Conservation (phyloP, 805 yeast genomes). For the Sugiyamaella floridensis region DNA sequence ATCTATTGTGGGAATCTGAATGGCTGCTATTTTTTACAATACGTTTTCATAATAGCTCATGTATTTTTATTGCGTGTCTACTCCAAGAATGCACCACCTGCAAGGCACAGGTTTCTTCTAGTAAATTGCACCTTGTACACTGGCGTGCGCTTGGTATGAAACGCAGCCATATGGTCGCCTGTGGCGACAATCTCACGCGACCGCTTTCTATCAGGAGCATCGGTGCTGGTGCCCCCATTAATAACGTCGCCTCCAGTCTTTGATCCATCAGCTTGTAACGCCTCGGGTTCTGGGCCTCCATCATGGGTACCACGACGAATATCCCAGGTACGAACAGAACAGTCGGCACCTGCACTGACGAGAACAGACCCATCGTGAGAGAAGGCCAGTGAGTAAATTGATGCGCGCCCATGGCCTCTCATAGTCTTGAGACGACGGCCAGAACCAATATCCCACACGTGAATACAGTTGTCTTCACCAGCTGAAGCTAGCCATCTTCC, state of each 20-base stretch:
- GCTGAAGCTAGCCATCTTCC: conserved; percentile 96
- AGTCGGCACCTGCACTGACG: conserved; percentile 89
- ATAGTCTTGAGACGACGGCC: conserved; percentile 83
- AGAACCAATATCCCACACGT: conserved; percentile 89
- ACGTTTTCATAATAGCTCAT: not conserved
- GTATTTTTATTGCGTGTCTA: conserved; percentile 3
- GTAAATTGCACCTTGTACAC: conserved; percentile 91
- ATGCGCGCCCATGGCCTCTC: conserved; percentile 89
- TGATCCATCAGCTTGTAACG: conserved; percentile 34
- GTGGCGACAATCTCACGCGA: conserved; percentile 73
- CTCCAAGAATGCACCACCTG: conserved; percentile 79
- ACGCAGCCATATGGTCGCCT: conserved; percentile 86
- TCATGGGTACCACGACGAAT: conserved; percentile 78
- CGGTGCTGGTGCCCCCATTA: conserved; percentile 7
- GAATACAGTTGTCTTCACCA: conserved; percentile 84
- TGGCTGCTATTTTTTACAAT: not conserved
- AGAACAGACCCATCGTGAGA: conserved; percentile 83
- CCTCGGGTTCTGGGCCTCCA: conserved; percentile 70
- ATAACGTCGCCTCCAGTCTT: conserved; percentile 10
- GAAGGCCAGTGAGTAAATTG: conserved; percentile 78
- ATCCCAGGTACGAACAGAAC: conserved; percentile 94
- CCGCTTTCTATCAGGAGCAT: conserved; percentile 27
- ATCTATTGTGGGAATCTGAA: not conserved
- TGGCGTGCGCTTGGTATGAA: conserved; percentile 88
- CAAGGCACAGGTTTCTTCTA: conserved; percentile 79